Evolutionary conservation across 2,329 filamentous ascomycete genomes (phyloP).

Genomic region (Neodidymelliopsis sp.): DNA sequence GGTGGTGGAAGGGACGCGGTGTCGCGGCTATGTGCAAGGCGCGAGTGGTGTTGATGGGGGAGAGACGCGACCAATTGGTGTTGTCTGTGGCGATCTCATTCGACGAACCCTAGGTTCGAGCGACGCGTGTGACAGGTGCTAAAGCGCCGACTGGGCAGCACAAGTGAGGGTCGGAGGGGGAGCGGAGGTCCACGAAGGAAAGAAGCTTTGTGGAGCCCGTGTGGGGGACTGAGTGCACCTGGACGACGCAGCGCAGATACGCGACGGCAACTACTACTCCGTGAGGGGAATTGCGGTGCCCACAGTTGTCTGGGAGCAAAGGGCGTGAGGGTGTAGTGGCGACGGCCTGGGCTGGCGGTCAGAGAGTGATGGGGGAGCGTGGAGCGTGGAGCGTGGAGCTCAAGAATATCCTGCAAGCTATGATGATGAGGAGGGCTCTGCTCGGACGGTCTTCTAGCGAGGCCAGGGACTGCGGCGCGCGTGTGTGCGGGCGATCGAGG

Average conservation of each 20-base stretch:
- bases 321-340: slow-evolving; percentile 22
- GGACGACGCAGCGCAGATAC: slow-evolving; percentile 28
- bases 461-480: slow-evolving; percentile 44
- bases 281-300: slow-evolving; percentile 29
- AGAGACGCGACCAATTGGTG: slow-evolving; percentile 45
- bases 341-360: slow-evolving; percentile 24
- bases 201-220: slow-evolving; percentile 46
- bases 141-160: slow-evolving; percentile 35
- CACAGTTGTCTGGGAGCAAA: slow-evolving; percentile 25
- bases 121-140: slow-evolving; percentile 35
- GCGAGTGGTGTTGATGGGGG: slow-evolving; percentile 24
- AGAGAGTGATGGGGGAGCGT: slow-evolving; percentile 27
- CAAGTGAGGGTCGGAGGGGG: slow-evolving; percentile 33
- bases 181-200: slow-evolving; percentile 37
- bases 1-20: slow-evolving; percentile 24
- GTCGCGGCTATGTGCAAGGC: slow-evolving; percentile 18
- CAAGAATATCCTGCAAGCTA: slow-evolving; percentile 19
- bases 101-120: slow-evolving; percentile 37
- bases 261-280: slow-evolving; percentile 32
- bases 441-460: slow-evolving; percentile 22
- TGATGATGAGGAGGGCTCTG: slow-evolving; percentile 18
- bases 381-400: too few species aligned
- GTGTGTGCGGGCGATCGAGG: slow-evolving; percentile 34
- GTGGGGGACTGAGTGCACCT: slow-evolving; percentile 43
- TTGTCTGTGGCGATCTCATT: slow-evolving; percentile 39